phyloP scores from a whole-genome alignment of 2,329 filamentous ascomycete species.

The Didymella exigua region DNA sequence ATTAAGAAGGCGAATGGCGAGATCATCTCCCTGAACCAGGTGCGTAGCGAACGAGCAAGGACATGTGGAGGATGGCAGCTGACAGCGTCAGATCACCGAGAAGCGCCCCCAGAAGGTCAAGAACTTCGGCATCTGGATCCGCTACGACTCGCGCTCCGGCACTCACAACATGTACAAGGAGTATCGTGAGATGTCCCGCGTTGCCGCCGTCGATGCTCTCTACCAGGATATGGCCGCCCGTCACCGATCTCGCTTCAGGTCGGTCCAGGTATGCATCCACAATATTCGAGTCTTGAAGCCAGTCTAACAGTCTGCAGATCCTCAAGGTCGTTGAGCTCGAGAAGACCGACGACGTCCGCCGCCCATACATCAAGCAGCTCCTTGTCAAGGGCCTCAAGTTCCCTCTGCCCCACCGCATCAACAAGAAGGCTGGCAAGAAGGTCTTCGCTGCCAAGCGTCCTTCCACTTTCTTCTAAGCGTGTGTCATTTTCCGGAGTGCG shows the following conservation, averaged over 20 bases:
- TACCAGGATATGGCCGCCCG: conserved; percentile 99
- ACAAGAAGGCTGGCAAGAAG: conserved; percentile 84
- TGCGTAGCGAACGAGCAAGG: conserved; percentile 58
- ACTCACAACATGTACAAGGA: conserved; percentile 99
- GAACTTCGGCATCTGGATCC: conserved; percentile 99
- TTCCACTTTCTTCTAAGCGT: conserved; percentile 92
- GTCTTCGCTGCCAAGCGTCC: conserved; percentile 92
- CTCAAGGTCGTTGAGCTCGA: conserved; percentile 97
- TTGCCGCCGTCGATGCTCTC: conserved; percentile 92
- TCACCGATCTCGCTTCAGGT: conserved; percentile 97
- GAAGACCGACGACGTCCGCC: conserved; percentile 92
- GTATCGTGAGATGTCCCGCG: conserved; percentile 98
- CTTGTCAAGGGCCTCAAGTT: conserved; percentile 93
- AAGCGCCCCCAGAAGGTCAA: conserved; percentile 99
- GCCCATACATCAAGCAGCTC: conserved; percentile 99
- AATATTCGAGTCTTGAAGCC: not conserved
- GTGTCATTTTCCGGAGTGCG: conserved; percentile 49
- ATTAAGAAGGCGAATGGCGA: conserved; percentile 99
- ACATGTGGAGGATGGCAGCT: conserved; percentile 11
- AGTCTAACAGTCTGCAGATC: conserved; percentile 64
- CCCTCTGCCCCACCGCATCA: conserved; percentile 95
- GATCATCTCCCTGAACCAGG: conserved; percentile 96
- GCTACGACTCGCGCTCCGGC: conserved; percentile 99
- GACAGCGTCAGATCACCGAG: conserved; percentile 78
- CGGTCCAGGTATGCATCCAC: conserved; percentile 82